Percentiles rank a stretch among this genome's conserved stretches.
Evolutionary conservation across 331 rosid genomes (phyloP).

Genomic region (Saraca asoca): DNA sequence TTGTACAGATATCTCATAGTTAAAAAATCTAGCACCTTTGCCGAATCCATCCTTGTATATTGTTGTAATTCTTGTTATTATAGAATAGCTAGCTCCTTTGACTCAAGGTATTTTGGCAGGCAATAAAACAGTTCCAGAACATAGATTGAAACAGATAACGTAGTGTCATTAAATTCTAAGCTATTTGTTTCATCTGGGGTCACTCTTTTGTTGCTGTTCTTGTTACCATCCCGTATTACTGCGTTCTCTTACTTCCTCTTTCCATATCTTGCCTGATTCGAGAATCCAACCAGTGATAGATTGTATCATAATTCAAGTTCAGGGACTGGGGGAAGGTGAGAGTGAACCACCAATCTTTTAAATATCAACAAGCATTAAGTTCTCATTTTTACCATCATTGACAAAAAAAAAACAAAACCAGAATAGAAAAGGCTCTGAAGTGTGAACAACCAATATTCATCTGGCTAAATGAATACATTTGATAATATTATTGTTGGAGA

Average conservation of each 20-base stretch:
- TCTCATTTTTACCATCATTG: not conserved
- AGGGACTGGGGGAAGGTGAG: not conserved
- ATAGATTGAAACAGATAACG: not conserved
- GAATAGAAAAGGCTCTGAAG: too few species aligned
- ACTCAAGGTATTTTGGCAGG: conserved; percentile 26
- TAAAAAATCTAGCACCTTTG: not conserved
- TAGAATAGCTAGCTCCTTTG: conserved; percentile 26
- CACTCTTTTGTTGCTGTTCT: not conserved
- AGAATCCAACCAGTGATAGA: not conserved
- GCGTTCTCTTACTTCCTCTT: not conserved
- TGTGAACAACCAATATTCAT: too few species aligned
- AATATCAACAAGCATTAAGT: not conserved
- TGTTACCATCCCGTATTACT: not conserved
- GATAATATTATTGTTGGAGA: too few species aligned
- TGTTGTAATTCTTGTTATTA: conserved; percentile 31
- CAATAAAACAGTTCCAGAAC: conserved; percentile 31
- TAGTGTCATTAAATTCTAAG: not conserved
- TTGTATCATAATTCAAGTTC: not conserved
- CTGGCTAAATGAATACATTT: too few species aligned
- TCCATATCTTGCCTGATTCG: not conserved
- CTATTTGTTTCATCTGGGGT: not conserved
- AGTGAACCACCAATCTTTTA: not conserved
- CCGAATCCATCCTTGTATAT: conserved; percentile 33
- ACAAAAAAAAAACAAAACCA: too few species aligned
- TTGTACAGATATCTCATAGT: conserved; percentile 47